Evolutionary conservation across 106 monocot genomes (phyloP), one percentile per base, ranked within the genome.

Genomic region (Dendrobium huoshanense): DNA sequence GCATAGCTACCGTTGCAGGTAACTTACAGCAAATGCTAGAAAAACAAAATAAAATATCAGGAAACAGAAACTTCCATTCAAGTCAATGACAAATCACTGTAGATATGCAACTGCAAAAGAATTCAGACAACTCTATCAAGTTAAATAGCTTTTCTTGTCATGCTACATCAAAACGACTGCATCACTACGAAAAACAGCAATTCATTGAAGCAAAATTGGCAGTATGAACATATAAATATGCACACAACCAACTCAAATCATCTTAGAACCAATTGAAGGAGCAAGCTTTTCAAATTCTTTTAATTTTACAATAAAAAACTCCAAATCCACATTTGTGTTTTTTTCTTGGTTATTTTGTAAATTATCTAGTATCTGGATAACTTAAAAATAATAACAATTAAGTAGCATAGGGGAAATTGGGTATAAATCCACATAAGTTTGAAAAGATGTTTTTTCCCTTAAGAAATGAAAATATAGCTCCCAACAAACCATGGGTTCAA

Each of bases 1-100:
- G 75, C 90, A 90, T 92, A 44, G 75, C 67, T 59, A 79, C 75
- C 24, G 75, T 64, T n/a, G 51, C 10, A 82, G 73, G 76, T 40
- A 75, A 33, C 11, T 48, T 51, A 27, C 33, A 17, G 37, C 22
- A 68, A 77, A 41, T 25, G 56, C 33, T 70, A n/a, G 19, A 44
- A 74, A 74, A 43, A 18, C 1, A 74, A 44, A 74, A 74, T 20
- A 44, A 44, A 44, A 41, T 41, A 74, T 74, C 5, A 74, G 43
- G 25, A 74, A 74, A 74, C 42, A 74, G 43, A 74, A 74, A 42
- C 74, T 74, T 40, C 40, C 27, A 44, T 74, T 44, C 6, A 43
- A 74, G 74, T 44, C 16, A 72, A 72, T 72, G 19, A 74, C 1
- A 0, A 42, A 74, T n/a, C n/a, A 44, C 18, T 42, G 42, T 18